Evolutionary conservation across 495 filamentous ascomycete species (phyloP), one percentile per base, ranked within the genome.

Genomic region (Hypoxylon subgilvum): DNA sequence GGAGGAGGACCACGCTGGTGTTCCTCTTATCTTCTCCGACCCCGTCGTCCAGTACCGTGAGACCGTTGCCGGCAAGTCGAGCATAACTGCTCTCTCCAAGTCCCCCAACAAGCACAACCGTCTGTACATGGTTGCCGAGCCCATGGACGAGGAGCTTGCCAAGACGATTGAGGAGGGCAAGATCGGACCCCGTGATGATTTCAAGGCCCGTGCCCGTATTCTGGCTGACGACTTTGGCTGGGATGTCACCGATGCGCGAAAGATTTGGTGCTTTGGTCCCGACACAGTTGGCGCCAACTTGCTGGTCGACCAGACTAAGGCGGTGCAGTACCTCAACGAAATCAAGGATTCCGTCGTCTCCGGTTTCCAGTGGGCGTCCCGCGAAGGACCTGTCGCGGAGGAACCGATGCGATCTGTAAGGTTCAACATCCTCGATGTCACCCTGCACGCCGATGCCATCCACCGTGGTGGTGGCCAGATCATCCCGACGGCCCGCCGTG

Each of bases 101-200:
- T 99, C 94, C 8, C 94, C 94, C 77, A 99, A 99, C 86, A 99
- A 99, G 90, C 94, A 99, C 88, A 99, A 99, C 82, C 91, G 94
- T 87, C 84, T 99, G 13, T 99, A 97, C 83, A 83, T 99, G 74
- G 86, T 83, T 70, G 94, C 94, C 55, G 74, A 90, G 77, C 95
- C 94, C 53, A 79, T 99, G 34, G 85, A 82, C 7, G 94, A 99
- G 82, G 94, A 97, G 58, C 87, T 97, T 45, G 82, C 89, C 57
- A 86, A 85, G 66, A 89, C 87, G 69, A 99, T 99, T 65, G 94
- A 99, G 82, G 65, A 74, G 39, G 94, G 95, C 80, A 91, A 89
- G 81, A 92, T 99, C 77, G 78, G 75, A 69, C 93, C 95, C 57
- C 91, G 95, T 83, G 94, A 99, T 76, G 94, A 99, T 83, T 90